These are phyloP conservation scores for Pterocarpus macrocarpus DNA, from an alignment of 306 rosid species.

Conservation along the genomic window DNA sequence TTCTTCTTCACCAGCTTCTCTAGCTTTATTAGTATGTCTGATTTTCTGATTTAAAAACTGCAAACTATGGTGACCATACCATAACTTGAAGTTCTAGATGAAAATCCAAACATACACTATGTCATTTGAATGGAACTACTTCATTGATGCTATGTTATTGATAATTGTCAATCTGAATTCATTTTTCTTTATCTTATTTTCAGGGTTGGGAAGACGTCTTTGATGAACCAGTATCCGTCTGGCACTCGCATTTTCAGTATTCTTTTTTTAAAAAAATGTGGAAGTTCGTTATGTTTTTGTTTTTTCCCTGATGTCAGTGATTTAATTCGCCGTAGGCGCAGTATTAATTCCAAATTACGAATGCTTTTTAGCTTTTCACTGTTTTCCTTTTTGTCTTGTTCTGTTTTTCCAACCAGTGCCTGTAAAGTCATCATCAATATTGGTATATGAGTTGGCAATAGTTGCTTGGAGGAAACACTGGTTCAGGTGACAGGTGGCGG, in stretches of 20 bases:
- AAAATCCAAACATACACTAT: too few species aligned
- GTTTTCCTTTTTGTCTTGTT: slow-evolving; percentile 29
- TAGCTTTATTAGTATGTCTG: neutral
- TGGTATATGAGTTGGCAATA: slow-evolving; percentile 43
- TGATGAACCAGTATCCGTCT: slow-evolving; percentile 92
- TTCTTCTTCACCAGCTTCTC: neutral
- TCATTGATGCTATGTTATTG: neutral
- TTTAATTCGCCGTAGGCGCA: slow-evolving; percentile 1
- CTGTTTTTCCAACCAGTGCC: neutral
- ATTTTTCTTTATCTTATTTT: slow-evolving; percentile 41
- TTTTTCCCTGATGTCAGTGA: neutral
- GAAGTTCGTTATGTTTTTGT: slow-evolving; percentile 20
- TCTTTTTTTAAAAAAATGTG: neutral
- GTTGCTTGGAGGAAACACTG: slow-evolving; percentile 20
- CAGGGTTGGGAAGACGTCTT: slow-evolving; percentile 95
- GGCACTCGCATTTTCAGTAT: slow-evolving; percentile 33
- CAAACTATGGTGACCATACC: neutral
- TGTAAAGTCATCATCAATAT: neutral
- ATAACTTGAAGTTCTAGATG: too few species aligned
- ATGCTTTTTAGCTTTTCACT: slow-evolving; percentile 39
- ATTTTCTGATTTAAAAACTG: neutral
- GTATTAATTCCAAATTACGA: slow-evolving; percentile 38
- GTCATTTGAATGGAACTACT: neutral
- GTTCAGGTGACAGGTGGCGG: slow-evolving; percentile 42
- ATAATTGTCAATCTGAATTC: slow-evolving; percentile 3